phyloP scores from a whole-genome alignment of 2,329 filamentous ascomycete genomes.

The Exophiala viscosa region DNA sequence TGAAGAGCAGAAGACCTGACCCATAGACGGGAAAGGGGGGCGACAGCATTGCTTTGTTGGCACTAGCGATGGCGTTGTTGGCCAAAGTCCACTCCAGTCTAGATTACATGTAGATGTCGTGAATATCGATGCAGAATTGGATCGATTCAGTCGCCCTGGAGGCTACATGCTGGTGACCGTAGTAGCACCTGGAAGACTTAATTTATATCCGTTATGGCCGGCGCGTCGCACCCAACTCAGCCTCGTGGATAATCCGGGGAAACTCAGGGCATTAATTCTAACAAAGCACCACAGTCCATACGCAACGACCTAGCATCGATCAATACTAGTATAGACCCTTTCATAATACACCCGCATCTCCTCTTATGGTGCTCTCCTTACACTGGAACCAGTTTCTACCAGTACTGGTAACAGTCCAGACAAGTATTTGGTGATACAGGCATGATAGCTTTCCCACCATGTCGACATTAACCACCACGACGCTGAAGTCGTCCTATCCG shows the following conservation, averaged over 20 bases:
- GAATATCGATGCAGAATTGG: background rate
- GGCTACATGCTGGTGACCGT: background rate
- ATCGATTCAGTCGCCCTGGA: background rate
- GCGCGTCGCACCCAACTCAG: background rate
- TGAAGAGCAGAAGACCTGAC: conserved; percentile 38
- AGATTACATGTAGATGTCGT: conserved; percentile 6
- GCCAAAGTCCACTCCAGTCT: conserved; percentile 1
- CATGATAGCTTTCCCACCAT: conserved; percentile 47
- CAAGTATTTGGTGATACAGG: background rate
- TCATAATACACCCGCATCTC: no score
- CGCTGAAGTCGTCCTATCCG: conserved; percentile 62
- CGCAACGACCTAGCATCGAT: background rate
- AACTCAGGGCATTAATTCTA: background rate
- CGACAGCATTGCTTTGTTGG: background rate
- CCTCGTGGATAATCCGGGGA: background rate
- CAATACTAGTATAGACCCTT: no score
- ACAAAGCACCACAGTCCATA: background rate
- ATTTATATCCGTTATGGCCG: background rate
- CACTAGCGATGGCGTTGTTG: conserved; percentile 17
- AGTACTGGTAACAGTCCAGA: background rate
- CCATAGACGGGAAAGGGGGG: background rate
- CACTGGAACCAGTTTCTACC: no score
- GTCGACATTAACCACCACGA: conserved; percentile 77
- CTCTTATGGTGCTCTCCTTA: no score
- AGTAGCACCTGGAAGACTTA: background rate